Conservation (phyloP, 345 rosid genomes). For the Xanthoceras sorbifolium region DNA sequence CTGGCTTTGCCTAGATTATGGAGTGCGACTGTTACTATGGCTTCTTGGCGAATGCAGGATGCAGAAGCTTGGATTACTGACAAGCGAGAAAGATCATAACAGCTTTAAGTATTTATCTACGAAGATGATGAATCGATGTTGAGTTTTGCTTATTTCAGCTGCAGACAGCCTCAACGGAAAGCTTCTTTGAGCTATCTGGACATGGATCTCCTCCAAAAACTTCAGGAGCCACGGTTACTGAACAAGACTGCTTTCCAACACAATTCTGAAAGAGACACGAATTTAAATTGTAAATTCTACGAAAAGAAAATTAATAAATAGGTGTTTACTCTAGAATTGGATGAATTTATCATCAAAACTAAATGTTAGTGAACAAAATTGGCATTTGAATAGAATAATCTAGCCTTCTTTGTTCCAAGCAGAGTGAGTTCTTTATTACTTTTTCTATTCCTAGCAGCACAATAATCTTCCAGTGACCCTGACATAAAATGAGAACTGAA, state of each 20-base stretch:
- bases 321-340: neutral
- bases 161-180: constrained; percentile 63
- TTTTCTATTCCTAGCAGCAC: neutral
- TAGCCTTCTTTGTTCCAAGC: neutral
- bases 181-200: constrained; percentile 50
- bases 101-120: constrained; percentile 13
- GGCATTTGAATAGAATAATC: neutral
- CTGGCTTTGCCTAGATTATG: constrained; percentile 26
- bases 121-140: constrained; percentile 1
- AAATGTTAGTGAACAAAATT: neutral
- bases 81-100: neutral
- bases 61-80: constrained; percentile 7
- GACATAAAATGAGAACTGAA: neutral
- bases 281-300: neutral
- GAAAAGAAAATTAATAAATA: too few relatives aligned
- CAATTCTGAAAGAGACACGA: constrained; percentile 48
- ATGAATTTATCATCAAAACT: neutral
- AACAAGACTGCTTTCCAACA: constrained; percentile 53
- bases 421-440: neutral
- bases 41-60: neutral
- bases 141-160: constrained; percentile 35
- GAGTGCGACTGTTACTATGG: neutral
- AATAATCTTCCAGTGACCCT: neutral
- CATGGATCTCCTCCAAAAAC: constrained; percentile 77
- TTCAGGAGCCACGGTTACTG: constrained; percentile 50